Evolutionary conservation across 352 stramenopile genomes (phyloP), one percentile per base, ranked within the genome.

Genomic region (Globisporangium rhizosaccharum): DNA sequence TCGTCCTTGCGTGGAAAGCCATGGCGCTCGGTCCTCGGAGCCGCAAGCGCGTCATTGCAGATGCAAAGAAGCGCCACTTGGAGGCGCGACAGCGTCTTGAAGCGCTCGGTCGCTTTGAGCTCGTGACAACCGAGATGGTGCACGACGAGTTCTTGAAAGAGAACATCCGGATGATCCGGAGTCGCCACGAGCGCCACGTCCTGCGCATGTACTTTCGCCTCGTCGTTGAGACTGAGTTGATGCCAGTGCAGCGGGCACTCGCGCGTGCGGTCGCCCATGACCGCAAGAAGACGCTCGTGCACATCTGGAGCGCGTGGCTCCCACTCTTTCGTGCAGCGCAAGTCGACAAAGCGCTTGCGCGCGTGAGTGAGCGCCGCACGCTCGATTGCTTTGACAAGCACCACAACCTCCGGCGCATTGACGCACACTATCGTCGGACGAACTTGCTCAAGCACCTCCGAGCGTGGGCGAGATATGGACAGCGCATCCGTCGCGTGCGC

Each of bases 81-180:
- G 76, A 74, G 2, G 79, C 78, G 1, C 65, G 75, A 3, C 71
- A 85, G 12, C 69, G 76, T 0, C 75, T 92, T n/a, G 76, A 89
- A 45, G 51, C 60, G 1, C 71, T 88, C 42, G 66, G 80, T 7
- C 70, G 82, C 12, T 92, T 90, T 41, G 75, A 86, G 14, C 63
- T 90, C 15, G 79, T 92, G 54, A 89, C 80, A 18, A 55, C 68
- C 37, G 82, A 90, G 57, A 90, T 92, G 80, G 72, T 90, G 30
- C 78, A 90, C 56, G 76, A 88, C 36, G 80, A 92, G 62, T 85
- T 90, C 48, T 66, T 88, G 46, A 89, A 88, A 60, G 82, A 86
- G 23, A 89, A 88, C 57, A 87, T 90, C 53, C 80, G 82, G 4
- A 50, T 65, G 26, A 75, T 88, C 42, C 76, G 79, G 11, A 49